phyloP scores from a whole-genome alignment of 176 grass and related monocot genomes.

The Avena atlantica region DNA sequence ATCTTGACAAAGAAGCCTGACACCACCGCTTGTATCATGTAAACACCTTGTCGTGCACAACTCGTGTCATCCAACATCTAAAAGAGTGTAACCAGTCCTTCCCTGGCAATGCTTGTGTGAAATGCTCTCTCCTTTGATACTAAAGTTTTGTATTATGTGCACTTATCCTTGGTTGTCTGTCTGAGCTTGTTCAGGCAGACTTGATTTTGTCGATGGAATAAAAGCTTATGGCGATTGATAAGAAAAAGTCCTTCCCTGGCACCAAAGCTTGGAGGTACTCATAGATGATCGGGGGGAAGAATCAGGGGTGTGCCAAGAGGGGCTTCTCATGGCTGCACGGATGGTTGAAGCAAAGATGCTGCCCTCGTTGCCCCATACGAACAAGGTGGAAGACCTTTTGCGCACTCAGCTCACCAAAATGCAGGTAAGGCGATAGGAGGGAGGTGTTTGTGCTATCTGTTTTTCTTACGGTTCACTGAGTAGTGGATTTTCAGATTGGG shows the following conservation, averaged over 20 bases:
- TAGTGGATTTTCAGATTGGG: conserved; percentile 47
- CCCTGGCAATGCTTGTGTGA: no score
- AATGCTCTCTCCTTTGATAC: no score
- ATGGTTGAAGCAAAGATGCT: conserved; percentile 88
- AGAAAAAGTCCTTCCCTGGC: conserved; percentile 54
- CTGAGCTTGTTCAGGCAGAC: no score
- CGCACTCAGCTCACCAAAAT: conserved; percentile 89
- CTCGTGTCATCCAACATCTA: conserved; percentile 93
- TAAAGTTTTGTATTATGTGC: no score
- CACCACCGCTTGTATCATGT: conserved; percentile 85
- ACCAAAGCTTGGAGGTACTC: conserved; percentile 85
- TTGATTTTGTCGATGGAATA: no score
- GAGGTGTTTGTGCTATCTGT: conserved; percentile 79
- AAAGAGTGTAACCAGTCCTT: conserved; percentile 82
- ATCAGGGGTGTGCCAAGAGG: conserved; percentile 76
- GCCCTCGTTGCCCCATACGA: conserved; percentile 81
- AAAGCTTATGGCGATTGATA: no score
- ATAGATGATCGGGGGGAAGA: conserved; percentile 85
- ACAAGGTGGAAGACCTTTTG: conserved; percentile 93
- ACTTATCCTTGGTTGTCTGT: no score
- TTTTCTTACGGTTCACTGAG: conserved; percentile 83
- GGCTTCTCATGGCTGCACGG: conserved; percentile 83
- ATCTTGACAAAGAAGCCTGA: conserved; percentile 94
- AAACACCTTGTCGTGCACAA: conserved; percentile 92
- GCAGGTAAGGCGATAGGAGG: conserved; percentile 79